A percentile compares a stretch with the other conserved stretches of the same genome.
phyloP scores from a whole-genome alignment of 257 asterid species.

The Knoxia roxburghii region DNA sequence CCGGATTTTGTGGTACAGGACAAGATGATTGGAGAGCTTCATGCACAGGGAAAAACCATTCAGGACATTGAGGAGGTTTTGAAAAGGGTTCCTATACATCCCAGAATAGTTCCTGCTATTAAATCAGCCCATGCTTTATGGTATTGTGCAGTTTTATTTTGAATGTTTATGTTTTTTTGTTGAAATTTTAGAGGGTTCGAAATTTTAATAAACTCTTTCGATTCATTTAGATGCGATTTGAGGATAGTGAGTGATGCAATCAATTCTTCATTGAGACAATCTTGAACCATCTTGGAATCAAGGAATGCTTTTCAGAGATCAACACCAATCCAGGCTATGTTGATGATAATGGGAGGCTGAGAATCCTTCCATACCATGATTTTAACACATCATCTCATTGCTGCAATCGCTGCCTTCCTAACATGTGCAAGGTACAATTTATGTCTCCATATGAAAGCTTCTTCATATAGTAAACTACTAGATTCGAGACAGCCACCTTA shows the following conservation, averaged over 20 bases:
- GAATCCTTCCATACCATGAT: conserved; percentile 66
- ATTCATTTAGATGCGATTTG: conserved; percentile 80
- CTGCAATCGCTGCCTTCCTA: conserved; percentile 42
- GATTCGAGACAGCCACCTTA: too few species aligned
- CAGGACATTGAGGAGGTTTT: conserved; percentile 37
- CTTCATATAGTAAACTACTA: too few species aligned
- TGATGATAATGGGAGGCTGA: conserved; percentile 60
- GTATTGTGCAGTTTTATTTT: conserved; percentile 4
- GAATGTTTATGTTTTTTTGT: not conserved
- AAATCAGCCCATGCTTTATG: conserved; percentile 40
- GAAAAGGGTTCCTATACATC: conserved; percentile 32
- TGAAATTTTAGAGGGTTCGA: not conserved
- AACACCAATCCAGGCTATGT: conserved; percentile 59
- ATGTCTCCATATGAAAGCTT: too few species aligned
- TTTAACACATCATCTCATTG: conserved; percentile 41
- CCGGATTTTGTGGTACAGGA: conserved; percentile 26
- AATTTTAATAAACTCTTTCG: too few species aligned
- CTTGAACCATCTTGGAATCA: conserved; percentile 57
- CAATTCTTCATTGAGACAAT: conserved; percentile 66
- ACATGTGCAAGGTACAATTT: conserved; percentile 61
- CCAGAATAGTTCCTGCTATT: conserved; percentile 38
- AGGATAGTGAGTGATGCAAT: conserved; percentile 87
- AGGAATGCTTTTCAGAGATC: conserved; percentile 57
- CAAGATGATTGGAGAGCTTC: conserved; percentile 37
- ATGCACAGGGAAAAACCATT: conserved; percentile 32